Evolutionary conservation across 2,329 filamentous ascomycete genomes (phyloP).

Genomic region (Neofusicoccum kwambonambiense): DNA sequence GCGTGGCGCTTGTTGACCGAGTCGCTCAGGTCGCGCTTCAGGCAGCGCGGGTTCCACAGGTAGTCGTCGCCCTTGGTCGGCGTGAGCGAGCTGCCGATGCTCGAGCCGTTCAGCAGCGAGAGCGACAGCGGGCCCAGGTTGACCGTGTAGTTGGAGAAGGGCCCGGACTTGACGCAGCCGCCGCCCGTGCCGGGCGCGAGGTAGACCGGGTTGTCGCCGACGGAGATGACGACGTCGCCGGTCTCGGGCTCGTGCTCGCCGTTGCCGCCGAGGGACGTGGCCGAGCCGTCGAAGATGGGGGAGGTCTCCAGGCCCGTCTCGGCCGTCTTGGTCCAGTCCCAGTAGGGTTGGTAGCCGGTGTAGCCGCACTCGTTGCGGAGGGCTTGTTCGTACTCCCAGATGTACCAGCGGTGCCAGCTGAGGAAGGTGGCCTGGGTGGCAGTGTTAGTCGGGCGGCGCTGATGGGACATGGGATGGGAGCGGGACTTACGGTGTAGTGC

Average conservation of each 20-base stretch:
- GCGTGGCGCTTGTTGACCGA: slow-evolving; percentile 25
- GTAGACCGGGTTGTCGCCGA: slow-evolving; percentile 25
- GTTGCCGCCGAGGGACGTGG: slow-evolving; percentile 48
- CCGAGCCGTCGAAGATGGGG: slow-evolving; percentile 56
- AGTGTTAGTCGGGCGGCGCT: neutral
- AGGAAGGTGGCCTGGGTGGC: slow-evolving; percentile 32
- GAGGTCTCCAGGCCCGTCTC: slow-evolving; percentile 33
- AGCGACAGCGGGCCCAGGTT: slow-evolving; percentile 48
- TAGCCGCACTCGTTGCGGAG: slow-evolving; percentile 45
- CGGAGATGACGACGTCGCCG: slow-evolving; percentile 15
- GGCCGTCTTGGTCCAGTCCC: slow-evolving; percentile 16
- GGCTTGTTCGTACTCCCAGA: slow-evolving; percentile 43
- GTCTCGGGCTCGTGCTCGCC: slow-evolving; percentile 28
- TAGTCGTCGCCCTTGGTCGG: slow-evolving; percentile 18
- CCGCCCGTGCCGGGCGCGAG: slow-evolving; percentile 54
- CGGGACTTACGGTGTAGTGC: slow-evolving; percentile 31
- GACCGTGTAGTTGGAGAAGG: slow-evolving; percentile 49
- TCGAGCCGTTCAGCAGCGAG: slow-evolving; percentile 24
- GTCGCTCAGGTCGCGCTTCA: slow-evolving; percentile 38
- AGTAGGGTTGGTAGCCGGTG: slow-evolving; percentile 45
- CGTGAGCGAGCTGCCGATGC: slow-evolving; percentile 19
- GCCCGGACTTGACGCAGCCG: slow-evolving; percentile 54
- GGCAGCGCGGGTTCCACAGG: slow-evolving; percentile 38
- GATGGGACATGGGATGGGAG: neutral
- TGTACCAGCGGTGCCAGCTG: slow-evolving; percentile 44